A percentile compares a stretch with the other conserved stretches of the same genome.
phyloP scores from a whole-genome alignment of 2,329 filamentous ascomycete genomes.

The Ploettnerulaceae sp. region DNA sequence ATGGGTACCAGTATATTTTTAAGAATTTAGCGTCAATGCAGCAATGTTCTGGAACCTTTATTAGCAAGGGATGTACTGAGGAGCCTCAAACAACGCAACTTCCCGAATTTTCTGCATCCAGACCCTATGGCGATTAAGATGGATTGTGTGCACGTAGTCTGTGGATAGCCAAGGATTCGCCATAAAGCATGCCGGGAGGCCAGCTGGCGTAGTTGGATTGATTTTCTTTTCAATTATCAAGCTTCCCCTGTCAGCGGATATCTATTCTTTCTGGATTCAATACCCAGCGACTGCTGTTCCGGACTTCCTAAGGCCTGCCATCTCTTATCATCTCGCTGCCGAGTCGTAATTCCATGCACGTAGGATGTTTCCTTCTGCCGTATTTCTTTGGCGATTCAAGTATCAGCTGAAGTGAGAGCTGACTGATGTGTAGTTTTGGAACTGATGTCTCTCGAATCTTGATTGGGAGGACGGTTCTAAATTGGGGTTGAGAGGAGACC shows the following conservation, averaged over 20 bases:
- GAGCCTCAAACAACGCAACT: too few relatives aligned
- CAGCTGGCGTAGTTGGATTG: constrained; percentile 16
- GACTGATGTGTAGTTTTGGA: not conserved
- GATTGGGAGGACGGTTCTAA: too few relatives aligned
- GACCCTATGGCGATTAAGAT: too few relatives aligned
- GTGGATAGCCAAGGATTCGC: not conserved
- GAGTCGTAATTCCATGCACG: not conserved
- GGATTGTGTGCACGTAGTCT: too few relatives aligned
- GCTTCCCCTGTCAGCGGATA: not conserved
- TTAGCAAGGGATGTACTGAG: too few relatives aligned
- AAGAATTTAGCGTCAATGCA: not conserved
- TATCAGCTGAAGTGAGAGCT: not conserved
- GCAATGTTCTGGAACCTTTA: too few relatives aligned
- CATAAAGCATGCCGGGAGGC: constrained; percentile 14
- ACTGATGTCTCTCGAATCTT: too few relatives aligned
- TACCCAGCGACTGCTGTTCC: too few relatives aligned
- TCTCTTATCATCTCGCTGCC: not conserved
- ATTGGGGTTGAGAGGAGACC: too few relatives aligned
- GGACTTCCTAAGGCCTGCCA: too few relatives aligned
- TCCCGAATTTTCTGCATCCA: too few relatives aligned
- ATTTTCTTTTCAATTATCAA: constrained; percentile 24
- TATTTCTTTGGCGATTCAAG: not conserved
- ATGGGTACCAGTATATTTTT: not conserved
- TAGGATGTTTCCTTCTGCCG: not conserved
- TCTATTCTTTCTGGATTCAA: too few relatives aligned